These are phyloP conservation scores for Paramecium sexaurelia DNA, from an alignment of 73 alveolate genomes.

Conservation along the genomic window DNA sequence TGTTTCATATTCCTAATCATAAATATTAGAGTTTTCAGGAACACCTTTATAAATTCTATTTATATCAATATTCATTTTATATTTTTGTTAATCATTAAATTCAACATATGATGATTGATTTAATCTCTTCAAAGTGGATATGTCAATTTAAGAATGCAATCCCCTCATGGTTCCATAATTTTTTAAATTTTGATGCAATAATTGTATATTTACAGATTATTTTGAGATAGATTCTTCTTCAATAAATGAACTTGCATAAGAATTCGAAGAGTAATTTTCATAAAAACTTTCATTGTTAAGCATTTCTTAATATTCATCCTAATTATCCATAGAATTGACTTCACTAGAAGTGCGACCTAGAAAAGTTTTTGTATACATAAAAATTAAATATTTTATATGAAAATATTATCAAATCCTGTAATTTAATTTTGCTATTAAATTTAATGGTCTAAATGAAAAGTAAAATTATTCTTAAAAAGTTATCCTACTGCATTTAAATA, in stretches of 20 bases:
- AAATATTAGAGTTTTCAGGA: not conserved
- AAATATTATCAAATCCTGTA: not conserved
- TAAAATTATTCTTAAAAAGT: not conserved
- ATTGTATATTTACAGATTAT: not conserved
- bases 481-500: not conserved
- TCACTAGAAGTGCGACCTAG: conserved; percentile 40
- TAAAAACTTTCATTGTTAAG: not conserved
- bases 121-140: not conserved
- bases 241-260: not conserved
- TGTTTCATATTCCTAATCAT: not conserved
- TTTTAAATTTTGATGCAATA: conserved; percentile 7
- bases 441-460: not conserved
- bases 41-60: not conserved
- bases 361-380: not conserved
- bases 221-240: conserved; percentile 5
- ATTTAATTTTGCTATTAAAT: not conserved
- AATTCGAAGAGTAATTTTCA: not conserved
- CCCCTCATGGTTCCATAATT: conserved; percentile 36
- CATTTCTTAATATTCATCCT: not conserved
- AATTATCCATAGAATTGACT: not conserved
- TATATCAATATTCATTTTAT: not conserved
- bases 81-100: not conserved
- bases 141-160: not conserved
- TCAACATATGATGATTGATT: not conserved
- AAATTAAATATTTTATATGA: not conserved